Conservation (phyloP, 2,329 filamentous ascomycete genomes). For the Lachnellula cervina region DNA sequence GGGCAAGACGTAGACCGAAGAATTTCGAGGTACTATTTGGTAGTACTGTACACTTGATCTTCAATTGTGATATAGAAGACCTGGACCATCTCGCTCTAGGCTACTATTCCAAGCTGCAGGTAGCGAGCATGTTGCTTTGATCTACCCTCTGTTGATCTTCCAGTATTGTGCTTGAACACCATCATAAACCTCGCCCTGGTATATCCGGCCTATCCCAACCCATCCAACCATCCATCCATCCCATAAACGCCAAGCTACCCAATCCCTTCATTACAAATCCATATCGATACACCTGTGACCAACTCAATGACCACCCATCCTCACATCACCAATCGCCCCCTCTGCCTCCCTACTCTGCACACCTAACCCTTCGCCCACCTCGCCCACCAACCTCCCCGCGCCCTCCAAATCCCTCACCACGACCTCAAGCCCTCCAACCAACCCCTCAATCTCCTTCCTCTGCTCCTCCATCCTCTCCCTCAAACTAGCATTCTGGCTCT, state of each 20-base stretch:
- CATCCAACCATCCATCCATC: no score
- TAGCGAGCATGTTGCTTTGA: no score
- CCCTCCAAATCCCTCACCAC: constrained; percentile 50
- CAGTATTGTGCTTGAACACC: no score
- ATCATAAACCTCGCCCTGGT: no score
- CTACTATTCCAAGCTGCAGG: no score
- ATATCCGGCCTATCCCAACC: no score
- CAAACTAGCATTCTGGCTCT: constrained; percentile 51
- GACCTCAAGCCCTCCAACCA: constrained; percentile 47
- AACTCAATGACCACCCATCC: not conserved
- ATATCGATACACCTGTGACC: not conserved
- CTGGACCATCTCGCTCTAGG: no score
- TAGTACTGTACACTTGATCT: no score
- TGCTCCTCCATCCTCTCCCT: constrained; percentile 49
- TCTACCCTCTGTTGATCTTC: no score
- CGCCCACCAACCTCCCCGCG: constrained; percentile 34
- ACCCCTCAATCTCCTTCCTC: constrained; percentile 48
- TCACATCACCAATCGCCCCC: constrained; percentile 8
- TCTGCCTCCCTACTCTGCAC: constrained; percentile 17
- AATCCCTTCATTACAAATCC: not conserved
- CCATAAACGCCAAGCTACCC: not conserved
- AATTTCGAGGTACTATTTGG: no score
- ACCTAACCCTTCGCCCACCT: constrained; percentile 16
- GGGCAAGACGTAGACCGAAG: no score
- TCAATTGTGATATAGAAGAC: no score